Conservation (phyloP, 1,284 basidiomycete species). For the Singerocomus inundabilis region DNA sequence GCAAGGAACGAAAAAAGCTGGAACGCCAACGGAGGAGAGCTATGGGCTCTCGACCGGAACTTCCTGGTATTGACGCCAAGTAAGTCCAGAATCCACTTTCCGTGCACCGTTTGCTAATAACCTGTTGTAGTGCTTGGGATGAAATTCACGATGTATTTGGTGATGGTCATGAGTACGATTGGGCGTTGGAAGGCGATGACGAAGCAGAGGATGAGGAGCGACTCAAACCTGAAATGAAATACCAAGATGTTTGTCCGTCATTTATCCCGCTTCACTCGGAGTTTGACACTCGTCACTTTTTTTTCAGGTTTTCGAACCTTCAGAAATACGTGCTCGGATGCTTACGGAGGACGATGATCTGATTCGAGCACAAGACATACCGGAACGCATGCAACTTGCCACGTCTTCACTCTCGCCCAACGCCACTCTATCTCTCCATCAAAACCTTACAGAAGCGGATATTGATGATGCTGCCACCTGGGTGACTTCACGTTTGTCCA, state of each 20-base stretch:
- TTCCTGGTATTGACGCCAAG: conserved; percentile 86
- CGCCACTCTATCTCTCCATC: conserved; percentile 66
- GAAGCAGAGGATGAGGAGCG: conserved; percentile 57
- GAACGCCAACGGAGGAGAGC: conserved; percentile 65
- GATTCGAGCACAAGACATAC: conserved; percentile 87
- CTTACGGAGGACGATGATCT: conserved; percentile 95
- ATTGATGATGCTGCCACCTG: conserved; percentile 84
- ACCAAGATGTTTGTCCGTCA: conserved; percentile 75
- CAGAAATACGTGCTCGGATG: conserved; percentile 89
- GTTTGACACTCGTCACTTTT: conserved; percentile 4
- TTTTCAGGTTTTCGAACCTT: conserved; percentile 92
- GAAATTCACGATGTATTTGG: conserved; percentile 98
- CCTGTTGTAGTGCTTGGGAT: conserved; percentile 79
- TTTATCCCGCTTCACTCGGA: conserved; percentile 4
- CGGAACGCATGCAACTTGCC: conserved; percentile 94
- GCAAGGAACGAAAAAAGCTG: conserved; percentile 62
- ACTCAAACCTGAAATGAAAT: conserved; percentile 73
- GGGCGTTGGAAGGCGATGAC: conserved; percentile 85
- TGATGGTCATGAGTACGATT: conserved; percentile 95
- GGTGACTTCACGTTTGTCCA: conserved; percentile 85
- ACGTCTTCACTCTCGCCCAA: conserved; percentile 79
- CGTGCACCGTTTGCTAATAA: conserved; percentile 18
- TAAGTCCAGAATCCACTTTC: conserved; percentile 41
- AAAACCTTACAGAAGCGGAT: conserved; percentile 66
- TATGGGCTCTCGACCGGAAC: conserved; percentile 66